Percentiles rank a stretch among this genome's conserved stretches.
These are phyloP conservation scores for Xylariaceae sp. DNA, from an alignment of 2,329 filamentous ascomycete genomes.

Conservation along the genomic window DNA sequence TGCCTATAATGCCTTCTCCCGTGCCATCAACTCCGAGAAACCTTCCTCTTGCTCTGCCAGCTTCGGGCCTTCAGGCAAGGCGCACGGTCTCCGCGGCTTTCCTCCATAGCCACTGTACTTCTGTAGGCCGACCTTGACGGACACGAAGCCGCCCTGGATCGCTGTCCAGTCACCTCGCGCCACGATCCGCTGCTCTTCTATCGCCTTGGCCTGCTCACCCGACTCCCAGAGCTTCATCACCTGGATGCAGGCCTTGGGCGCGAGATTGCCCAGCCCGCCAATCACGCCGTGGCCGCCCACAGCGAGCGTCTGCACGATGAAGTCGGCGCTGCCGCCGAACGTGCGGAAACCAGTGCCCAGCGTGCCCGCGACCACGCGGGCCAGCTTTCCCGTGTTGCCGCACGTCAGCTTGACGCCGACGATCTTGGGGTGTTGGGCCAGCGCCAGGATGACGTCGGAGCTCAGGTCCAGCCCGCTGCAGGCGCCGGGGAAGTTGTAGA, in stretches of 20 bases:
- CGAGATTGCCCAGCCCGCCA: constrained; percentile 65
- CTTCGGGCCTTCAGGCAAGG: constrained; percentile 22
- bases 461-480: constrained; percentile 64
- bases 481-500: constrained; percentile 71
- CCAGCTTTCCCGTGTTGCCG: constrained; percentile 50
- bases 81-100: constrained; percentile 49
- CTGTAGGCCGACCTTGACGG: constrained; percentile 62
- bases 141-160: constrained; percentile 65
- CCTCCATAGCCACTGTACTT: constrained; percentile 62
- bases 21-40: constrained; percentile 25
- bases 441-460: constrained; percentile 56
- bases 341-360: constrained; percentile 50
- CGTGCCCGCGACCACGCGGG: constrained; percentile 36
- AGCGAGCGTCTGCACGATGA: constrained; percentile 57
- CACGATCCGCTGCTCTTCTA: constrained; percentile 58
- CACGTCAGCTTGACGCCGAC: constrained; percentile 51
- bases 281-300: constrained; percentile 60
- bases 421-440: constrained; percentile 44
- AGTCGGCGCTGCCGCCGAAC: constrained; percentile 61
- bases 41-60: constrained; percentile 21
- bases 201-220: constrained; percentile 56
- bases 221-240: constrained; percentile 55
- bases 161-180: constrained; percentile 66
- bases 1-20: constrained; percentile 15
- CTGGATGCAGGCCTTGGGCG: constrained; percentile 60